Evolutionary conservation across 768 basidiomycete genomes (phyloP).

Genomic region (Hericium erinaceus): DNA sequence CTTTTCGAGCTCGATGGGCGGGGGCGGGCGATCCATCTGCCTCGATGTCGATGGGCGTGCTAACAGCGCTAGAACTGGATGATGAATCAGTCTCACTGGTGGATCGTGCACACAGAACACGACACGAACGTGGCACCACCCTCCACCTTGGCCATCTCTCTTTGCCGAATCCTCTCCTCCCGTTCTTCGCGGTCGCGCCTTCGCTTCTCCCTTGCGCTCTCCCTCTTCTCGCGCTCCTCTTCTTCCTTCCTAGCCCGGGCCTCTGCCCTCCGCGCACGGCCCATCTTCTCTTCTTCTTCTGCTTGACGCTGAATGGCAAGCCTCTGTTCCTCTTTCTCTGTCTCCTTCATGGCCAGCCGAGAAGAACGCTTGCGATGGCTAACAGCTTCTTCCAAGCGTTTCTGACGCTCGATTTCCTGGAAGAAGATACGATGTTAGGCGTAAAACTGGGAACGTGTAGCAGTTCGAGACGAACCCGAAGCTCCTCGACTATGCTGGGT

Average conservation of each 20-base stretch:
- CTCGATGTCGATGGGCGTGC: conserved; percentile 6
- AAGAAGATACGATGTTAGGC: not conserved
- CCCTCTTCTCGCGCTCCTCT: conserved; percentile 33
- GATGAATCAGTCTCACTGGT: not conserved
- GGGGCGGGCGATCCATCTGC: not conserved
- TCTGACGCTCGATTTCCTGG: conserved; percentile 56
- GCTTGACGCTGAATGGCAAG: conserved; percentile 47
- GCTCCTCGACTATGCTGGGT: conserved; percentile 57
- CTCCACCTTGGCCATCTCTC: conserved; percentile 2
- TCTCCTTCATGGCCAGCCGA: conserved; percentile 75
- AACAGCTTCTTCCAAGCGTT: conserved; percentile 62
- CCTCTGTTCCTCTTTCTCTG: conserved; percentile 65
- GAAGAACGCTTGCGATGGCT: conserved; percentile 86
- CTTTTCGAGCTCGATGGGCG: not conserved
- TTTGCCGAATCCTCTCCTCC: conserved; percentile 5
- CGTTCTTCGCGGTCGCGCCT: conserved; percentile 25
- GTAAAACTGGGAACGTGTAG: not conserved
- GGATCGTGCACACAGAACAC: not conserved
- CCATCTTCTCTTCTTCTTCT: conserved; percentile 61
- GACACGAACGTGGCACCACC: conserved; percentile 13
- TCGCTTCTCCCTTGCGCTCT: conserved; percentile 49
- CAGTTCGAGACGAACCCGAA: conserved; percentile 39
- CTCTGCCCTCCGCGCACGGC: conserved; percentile 46
- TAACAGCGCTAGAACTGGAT: conserved; percentile 1
- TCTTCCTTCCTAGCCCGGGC: conserved; percentile 30